Evolutionary conservation across 192 early-diverging fungal genomes (phyloP).

Genomic region (Podila epicladia): DNA sequence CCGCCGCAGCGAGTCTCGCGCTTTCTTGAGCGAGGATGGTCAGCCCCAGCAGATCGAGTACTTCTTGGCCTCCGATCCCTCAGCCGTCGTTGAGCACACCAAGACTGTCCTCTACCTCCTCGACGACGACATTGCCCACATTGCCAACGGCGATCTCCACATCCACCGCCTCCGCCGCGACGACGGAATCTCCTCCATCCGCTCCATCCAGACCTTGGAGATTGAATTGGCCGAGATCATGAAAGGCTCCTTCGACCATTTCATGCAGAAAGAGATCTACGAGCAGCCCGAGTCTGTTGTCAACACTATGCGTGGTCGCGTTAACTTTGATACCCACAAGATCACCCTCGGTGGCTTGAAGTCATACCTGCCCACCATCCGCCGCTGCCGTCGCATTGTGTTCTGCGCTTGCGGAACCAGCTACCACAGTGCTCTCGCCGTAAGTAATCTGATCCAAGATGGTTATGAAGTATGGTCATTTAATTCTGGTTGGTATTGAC

Average conservation of each 20-base stretch:
- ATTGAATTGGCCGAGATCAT: constrained; percentile 98
- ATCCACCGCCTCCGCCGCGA: constrained; percentile 98
- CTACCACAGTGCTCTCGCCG: constrained; percentile 95
- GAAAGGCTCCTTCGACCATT: constrained; percentile 98
- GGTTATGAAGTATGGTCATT: no score
- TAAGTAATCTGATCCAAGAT: constrained; percentile 55
- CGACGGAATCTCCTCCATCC: constrained; percentile 89
- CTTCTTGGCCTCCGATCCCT: constrained; percentile 97
- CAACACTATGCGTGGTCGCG: constrained; percentile 99
- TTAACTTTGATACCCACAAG: constrained; percentile 94
- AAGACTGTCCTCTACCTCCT: constrained; percentile 97
- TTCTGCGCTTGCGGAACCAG: constrained; percentile 97
- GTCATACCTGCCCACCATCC: constrained; percentile 90
- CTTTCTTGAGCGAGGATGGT: constrained; percentile 95
- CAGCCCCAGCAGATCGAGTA: constrained; percentile 97
- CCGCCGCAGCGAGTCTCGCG: constrained; percentile 89
- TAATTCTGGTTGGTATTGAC: background rate
- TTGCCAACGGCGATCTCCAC: constrained; percentile 92
- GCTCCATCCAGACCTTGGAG: constrained; percentile 98
- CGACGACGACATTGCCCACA: constrained; percentile 99
- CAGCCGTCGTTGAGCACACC: constrained; percentile 98
- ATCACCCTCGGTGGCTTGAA: constrained; percentile 95
- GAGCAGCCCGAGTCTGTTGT: constrained; percentile 99
- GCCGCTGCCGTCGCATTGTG: constrained; percentile 95
- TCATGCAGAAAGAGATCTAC: constrained; percentile 99